Conservation (phyloP, 2,329 filamentous ascomycete species). For the Monosporascus sp. region DNA sequence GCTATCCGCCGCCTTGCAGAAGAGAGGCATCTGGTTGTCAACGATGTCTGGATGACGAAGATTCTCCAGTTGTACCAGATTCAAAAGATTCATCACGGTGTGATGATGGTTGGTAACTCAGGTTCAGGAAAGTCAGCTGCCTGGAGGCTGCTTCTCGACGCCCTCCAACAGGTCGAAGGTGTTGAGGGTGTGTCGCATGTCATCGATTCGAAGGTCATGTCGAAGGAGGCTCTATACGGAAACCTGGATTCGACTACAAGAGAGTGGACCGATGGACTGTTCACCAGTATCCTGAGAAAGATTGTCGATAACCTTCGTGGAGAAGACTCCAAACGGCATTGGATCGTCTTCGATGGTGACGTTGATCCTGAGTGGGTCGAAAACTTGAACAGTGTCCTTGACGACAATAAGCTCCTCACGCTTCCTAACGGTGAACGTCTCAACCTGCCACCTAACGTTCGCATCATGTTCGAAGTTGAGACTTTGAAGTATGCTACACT, state of each 20-base stretch:
- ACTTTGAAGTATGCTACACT: conserved; percentile 95
- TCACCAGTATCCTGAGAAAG: conserved; percentile 95
- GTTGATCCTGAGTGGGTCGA: conserved; percentile 99
- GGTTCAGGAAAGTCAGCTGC: conserved; percentile 95
- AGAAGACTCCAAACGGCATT: conserved; percentile 93
- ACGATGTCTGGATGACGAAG: conserved; percentile 95
- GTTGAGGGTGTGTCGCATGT: conserved; percentile 94
- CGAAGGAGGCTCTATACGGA: conserved; percentile 94
- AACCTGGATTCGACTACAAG: conserved; percentile 93
- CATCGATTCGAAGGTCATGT: conserved; percentile 99
- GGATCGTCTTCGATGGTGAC: conserved; percentile 99
- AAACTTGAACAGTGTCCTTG: conserved; percentile 97
- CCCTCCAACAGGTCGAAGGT: conserved; percentile 83
- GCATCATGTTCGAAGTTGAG: conserved; percentile 99
- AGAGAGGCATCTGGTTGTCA: conserved; percentile 83
- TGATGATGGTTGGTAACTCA: conserved; percentile 99
- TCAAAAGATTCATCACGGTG: conserved; percentile 94
- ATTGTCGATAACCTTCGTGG: conserved; percentile 98
- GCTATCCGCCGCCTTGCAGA: conserved; percentile 78
- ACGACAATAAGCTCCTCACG: conserved; percentile 97
- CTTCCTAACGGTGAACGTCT: conserved; percentile 97
- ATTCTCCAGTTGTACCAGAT: conserved; percentile 96
- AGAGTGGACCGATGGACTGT: conserved; percentile 98
- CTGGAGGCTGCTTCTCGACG: conserved; percentile 89
- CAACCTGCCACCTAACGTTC: conserved; percentile 87